Evolutionary conservation across 129 eudicot genomes (phyloP).

Genomic region (Pseudognaphalium luteoalbum): DNA sequence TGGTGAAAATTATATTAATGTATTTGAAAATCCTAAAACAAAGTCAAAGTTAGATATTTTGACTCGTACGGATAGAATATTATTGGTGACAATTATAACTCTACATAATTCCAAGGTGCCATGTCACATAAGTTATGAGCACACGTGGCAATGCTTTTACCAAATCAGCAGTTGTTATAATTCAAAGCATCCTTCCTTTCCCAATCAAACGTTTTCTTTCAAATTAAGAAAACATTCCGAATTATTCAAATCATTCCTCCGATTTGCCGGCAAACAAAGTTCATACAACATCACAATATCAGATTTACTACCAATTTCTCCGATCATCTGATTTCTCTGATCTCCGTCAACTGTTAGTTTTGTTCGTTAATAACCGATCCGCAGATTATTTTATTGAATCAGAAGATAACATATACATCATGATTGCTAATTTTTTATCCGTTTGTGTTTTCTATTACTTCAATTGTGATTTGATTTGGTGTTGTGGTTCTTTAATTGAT

Average conservation of each 20-base stretch:
- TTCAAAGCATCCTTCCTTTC: too few species aligned
- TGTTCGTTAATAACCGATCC: constrained; percentile 12
- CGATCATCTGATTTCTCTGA: constrained; percentile 20
- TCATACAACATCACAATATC: background rate
- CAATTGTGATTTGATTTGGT: constrained; percentile 1
- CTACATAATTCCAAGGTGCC: too few species aligned
- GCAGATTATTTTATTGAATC: background rate
- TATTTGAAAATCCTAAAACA: too few species aligned
- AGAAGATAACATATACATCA: background rate
- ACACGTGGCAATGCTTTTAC: background rate
- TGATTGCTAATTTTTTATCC: background rate
- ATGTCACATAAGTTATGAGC: too few species aligned
- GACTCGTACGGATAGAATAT: too few species aligned
- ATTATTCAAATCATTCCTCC: constrained; percentile 19
- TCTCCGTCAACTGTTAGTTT: constrained; percentile 28
- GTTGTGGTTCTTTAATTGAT: constrained; percentile 1
- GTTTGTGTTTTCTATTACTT: constrained; percentile 12
- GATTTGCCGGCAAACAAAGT: constrained; percentile 11
- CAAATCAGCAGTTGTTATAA: background rate
- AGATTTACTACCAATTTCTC: constrained; percentile 16
- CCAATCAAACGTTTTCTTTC: background rate
- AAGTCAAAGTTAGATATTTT: too few species aligned
- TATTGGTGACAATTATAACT: too few species aligned
- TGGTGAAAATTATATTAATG: too few species aligned
- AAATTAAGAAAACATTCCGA: constrained; percentile 1